Percentiles rank a stretch among this genome's conserved stretches.
Conservation (phyloP, 2,329 filamentous ascomycete species). For the Venturiaceae sp. region DNA sequence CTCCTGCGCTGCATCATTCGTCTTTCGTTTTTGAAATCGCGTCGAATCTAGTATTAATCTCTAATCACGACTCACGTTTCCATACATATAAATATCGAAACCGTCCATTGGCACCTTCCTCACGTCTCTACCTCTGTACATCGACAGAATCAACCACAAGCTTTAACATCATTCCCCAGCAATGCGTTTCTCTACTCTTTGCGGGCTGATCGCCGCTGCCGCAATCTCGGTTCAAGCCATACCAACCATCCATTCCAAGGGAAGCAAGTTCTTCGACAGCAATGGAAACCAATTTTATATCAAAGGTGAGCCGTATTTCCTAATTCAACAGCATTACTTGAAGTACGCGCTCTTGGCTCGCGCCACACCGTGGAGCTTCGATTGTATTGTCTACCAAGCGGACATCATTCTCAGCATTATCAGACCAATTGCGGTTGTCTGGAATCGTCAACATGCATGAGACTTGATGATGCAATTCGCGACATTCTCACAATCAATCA, state of each 20-base stretch:
- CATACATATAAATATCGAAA: not conserved
- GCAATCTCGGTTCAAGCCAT: constrained; percentile 26
- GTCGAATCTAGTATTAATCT: not conserved
- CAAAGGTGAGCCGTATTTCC: constrained; percentile 51
- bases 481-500: not conserved
- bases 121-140: not conserved
- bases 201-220: not conserved
- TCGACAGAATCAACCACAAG: not conserved
- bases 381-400: too few relatives aligned
- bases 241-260: constrained; percentile 50
- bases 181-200: constrained; percentile 1
- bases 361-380: too few relatives aligned
- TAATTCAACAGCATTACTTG: not conserved
- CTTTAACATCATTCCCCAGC: not conserved
- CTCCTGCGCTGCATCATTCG: not conserved
- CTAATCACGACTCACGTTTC: not conserved
- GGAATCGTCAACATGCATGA: too few relatives aligned
- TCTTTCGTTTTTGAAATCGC: not conserved
- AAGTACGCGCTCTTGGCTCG: too few relatives aligned
- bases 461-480: too few relatives aligned
- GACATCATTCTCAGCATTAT: too few relatives aligned
- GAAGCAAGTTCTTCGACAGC: constrained; percentile 77
- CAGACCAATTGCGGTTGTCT: too few relatives aligned
- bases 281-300: constrained; percentile 76
- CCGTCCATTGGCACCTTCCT: not conserved